phyloP scores from a whole-genome alignment of 768 basidiomycete species.

The Lactarius pseudohatsudake region DNA sequence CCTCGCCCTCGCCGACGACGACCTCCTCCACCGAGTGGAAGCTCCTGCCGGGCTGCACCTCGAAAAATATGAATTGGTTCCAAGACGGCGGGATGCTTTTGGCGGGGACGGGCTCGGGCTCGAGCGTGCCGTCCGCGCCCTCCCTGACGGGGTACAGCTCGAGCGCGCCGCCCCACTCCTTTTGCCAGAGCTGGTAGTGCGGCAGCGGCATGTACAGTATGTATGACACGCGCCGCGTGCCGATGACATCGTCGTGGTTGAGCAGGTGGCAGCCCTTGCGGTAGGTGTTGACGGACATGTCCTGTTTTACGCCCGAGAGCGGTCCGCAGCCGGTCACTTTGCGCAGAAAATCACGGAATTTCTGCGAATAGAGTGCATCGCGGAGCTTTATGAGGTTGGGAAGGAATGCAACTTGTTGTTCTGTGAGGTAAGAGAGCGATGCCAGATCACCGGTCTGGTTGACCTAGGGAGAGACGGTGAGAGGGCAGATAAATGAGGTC shows the following conservation, averaged over 20 bases:
- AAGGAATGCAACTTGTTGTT: slow-evolving; percentile 73
- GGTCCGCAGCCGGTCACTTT: slow-evolving; percentile 91
- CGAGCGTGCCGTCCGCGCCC: slow-evolving; percentile 61
- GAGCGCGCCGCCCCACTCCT: slow-evolving; percentile 89
- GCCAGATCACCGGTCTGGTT: slow-evolving; percentile 97
- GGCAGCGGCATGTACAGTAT: slow-evolving; percentile 95
- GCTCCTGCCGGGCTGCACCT: slow-evolving; percentile 92
- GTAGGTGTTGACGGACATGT: slow-evolving; percentile 94
- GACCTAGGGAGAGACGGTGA: slow-evolving; percentile 52
- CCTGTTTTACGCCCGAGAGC: slow-evolving; percentile 87
- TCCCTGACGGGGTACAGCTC: slow-evolving; percentile 80
- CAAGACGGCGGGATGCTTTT: slow-evolving; percentile 76
- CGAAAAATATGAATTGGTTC: slow-evolving; percentile 88
- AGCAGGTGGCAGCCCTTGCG: slow-evolving; percentile 90
- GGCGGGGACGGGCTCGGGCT: slow-evolving; percentile 63
- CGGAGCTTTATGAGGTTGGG: slow-evolving; percentile 80
- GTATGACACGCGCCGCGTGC: slow-evolving; percentile 89
- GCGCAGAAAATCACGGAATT: slow-evolving; percentile 81
- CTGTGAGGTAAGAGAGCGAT: slow-evolving; percentile 83
- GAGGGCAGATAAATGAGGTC: not conserved
- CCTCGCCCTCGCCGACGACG: slow-evolving; percentile 72
- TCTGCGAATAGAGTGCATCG: slow-evolving; percentile 84
- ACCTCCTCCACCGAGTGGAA: slow-evolving; percentile 98
- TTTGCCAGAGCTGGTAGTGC: slow-evolving; percentile 71
- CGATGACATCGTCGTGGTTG: slow-evolving; percentile 98